Conservation (phyloP, 1,284 basidiomycete species). For the Pseudozyma tsukubaensis region DNA sequence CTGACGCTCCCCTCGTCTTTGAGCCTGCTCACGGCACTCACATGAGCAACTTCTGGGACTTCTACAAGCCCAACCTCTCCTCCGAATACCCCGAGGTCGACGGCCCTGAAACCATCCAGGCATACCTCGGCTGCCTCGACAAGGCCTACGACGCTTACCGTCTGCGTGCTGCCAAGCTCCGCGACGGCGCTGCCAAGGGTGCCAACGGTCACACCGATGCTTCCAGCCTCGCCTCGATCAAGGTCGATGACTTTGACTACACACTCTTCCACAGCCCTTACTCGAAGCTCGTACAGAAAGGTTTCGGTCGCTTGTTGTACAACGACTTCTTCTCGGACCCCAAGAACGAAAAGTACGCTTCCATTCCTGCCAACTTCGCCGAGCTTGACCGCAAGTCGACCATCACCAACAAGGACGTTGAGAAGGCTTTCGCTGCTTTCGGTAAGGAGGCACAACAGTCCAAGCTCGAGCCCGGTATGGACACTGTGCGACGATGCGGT, state of each 20-base stretch:
- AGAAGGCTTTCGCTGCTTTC: slow-evolving; percentile 75
- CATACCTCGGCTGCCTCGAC: slow-evolving; percentile 94
- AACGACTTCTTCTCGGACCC: slow-evolving; percentile 92
- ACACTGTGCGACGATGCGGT: slow-evolving; percentile 72
- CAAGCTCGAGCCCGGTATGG: slow-evolving; percentile 66
- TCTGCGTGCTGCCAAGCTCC: slow-evolving; percentile 78
- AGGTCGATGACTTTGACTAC: slow-evolving; percentile 85
- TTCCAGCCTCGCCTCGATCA: slow-evolving; percentile 70
- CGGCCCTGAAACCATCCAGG: slow-evolving; percentile 93
- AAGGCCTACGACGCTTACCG: slow-evolving; percentile 87
- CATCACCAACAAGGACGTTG: slow-evolving; percentile 89
- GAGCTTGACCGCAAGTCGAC: slow-evolving; percentile 73
- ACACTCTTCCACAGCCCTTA: slow-evolving; percentile 87
- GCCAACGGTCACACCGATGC: slow-evolving; percentile 48
- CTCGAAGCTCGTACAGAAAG: slow-evolving; percentile 98
- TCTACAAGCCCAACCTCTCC: slow-evolving; percentile 68
- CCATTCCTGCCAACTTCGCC: slow-evolving; percentile 76
- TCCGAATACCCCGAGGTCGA: slow-evolving; percentile 94
- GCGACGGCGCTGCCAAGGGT: slow-evolving; percentile 36
- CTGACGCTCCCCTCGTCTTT: slow-evolving; percentile 91
- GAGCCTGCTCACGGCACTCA: slow-evolving; percentile 96
- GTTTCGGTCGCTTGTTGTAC: slow-evolving; percentile 89
- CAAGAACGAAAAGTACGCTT: slow-evolving; percentile 78
- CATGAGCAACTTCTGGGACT: slow-evolving; percentile 91
- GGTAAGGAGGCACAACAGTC: slow-evolving; percentile 53